A percentile compares a stretch with the other conserved stretches of the same genome.
Evolutionary conservation across 805 yeast species (phyloP).

Genomic region (Sugiyamaella floridensis): DNA sequence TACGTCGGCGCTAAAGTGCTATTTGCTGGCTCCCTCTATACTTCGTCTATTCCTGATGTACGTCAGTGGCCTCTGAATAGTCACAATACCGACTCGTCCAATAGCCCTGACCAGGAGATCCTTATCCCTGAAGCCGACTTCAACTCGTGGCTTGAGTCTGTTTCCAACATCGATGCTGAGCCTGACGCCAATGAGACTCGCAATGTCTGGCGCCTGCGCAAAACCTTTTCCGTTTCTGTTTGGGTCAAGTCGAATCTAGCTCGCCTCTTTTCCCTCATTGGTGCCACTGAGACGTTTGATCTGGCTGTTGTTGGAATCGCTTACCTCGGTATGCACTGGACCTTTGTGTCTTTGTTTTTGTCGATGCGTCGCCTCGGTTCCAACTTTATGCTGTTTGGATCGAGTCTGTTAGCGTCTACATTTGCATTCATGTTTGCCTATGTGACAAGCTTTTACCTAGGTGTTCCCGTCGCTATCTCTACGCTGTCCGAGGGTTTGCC

Average conservation of each 20-base stretch:
- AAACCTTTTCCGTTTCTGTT: constrained; percentile 30
- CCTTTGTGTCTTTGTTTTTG: constrained; percentile 63
- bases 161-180: constrained; percentile 17
- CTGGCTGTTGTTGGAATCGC: constrained; percentile 72
- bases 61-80: not conserved
- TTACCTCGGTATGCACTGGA: constrained; percentile 81
- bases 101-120: constrained; percentile 16
- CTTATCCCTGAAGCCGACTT: constrained; percentile 24
- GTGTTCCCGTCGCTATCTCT: constrained; percentile 58
- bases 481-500: constrained; percentile 88
- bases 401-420: constrained; percentile 69
- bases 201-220: constrained; percentile 20
- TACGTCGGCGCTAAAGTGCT: constrained; percentile 19
- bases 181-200: constrained; percentile 8
- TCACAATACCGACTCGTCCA: constrained; percentile 8
- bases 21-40: constrained; percentile 18
- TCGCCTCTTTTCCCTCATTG: constrained; percentile 29
- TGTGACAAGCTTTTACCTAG: constrained; percentile 49
- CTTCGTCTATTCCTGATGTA: constrained; percentile 13
- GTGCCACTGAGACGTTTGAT: constrained; percentile 80
- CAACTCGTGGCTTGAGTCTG: constrained; percentile 24
- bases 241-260: constrained; percentile 31
- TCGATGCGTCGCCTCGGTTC: constrained; percentile 79
- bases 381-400: constrained; percentile 76
- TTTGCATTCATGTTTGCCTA: constrained; percentile 81